Base-by-base conservation (phyloP, 768 basidiomycete species). In the Amanita molliuscula region DNA sequence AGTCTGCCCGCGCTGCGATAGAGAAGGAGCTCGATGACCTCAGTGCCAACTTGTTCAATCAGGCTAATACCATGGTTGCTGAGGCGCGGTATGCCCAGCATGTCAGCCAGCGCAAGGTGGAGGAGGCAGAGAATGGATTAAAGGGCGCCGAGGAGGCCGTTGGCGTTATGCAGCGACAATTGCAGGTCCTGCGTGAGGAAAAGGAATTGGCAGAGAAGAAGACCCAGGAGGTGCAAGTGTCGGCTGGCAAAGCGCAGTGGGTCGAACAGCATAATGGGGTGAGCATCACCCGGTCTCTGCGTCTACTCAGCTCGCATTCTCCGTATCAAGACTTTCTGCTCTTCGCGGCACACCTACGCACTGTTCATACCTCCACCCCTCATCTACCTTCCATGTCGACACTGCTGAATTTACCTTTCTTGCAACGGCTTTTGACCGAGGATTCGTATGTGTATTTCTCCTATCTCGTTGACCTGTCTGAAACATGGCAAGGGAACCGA, bases 1-100 rank as follows among this genome's bases (percentile, higher is more conserved):
- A 95, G 65, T 79, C 72, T 44, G 92, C 90, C 4, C 78, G 84
- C 29, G 70, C 63, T 0, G 81, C 80, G 55, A 95, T 99, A 45
- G 95, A 99, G 70, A 81, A 85, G 67, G 95, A 99, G 54, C 71
- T 99, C 45, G 93, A 96, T 61, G 90, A 95, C 63, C 81, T 99
- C 53, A 92, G 92, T 54, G 91, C 92, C 13, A 78, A 70, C 43
- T 71, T 99, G 15, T 99, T 99, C 60, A 77, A 79, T 46, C 86
- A 96, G 66, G 95, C 95, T 5, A 98, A 99, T 63, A 83, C 77
- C 5, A 99, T 99, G 96, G 95, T 98, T n/a, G 91, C 89, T 0
- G 87, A 91, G 61, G 95, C 94, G 18, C 78, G 93, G 13, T 75
- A 82, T 53, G 82, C 84, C 3, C 69, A 62, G 53, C 65, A 71